Percentiles rank a stretch among this genome's conserved stretches.
These are phyloP conservation scores for Polyporus arcularius DNA, from an alignment of 768 basidiomycete species.

Conservation along the genomic window DNA sequence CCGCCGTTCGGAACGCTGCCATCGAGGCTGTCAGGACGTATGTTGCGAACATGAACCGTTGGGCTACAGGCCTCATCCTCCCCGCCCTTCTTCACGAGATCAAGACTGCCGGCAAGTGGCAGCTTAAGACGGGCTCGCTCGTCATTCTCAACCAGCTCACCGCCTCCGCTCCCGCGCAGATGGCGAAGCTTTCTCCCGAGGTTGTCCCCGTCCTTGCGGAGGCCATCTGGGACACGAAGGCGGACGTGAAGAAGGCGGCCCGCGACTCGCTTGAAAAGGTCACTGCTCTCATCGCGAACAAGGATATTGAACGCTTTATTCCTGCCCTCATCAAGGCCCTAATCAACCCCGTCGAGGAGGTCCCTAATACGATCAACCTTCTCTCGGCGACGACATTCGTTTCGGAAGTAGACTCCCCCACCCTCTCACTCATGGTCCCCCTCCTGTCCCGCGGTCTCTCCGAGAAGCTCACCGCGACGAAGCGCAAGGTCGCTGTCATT, in stretches of 20 bases:
- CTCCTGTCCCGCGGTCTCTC: conserved; percentile 89
- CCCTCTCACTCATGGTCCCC: conserved; percentile 97
- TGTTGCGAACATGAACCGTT: conserved; percentile 81
- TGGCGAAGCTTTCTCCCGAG: conserved; percentile 87
- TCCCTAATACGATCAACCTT: conserved; percentile 90
- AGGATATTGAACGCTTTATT: conserved; percentile 97
- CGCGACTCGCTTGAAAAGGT: conserved; percentile 93
- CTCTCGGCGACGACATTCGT: conserved; percentile 99
- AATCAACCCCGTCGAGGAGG: conserved; percentile 99
- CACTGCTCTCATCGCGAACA: conserved; percentile 94
- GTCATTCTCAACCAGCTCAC: conserved; percentile 86
- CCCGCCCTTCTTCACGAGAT: conserved; percentile 90
- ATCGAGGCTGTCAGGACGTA: conserved; percentile 80
- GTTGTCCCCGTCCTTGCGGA: conserved; percentile 93
- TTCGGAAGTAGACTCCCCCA: conserved; percentile 97
- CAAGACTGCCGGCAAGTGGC: conserved; percentile 97
- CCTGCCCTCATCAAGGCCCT: conserved; percentile 96
- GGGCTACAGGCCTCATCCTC: conserved; percentile 82
- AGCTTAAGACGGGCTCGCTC: conserved; percentile 89
- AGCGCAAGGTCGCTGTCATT: conserved; percentile 98
- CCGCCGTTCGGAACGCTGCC: conserved; percentile 81
- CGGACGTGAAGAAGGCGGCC: conserved; percentile 98
- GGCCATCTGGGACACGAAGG: conserved; percentile 98
- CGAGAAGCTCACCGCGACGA: conserved; percentile 94
- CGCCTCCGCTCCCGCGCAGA: conserved; percentile 77